These are phyloP conservation scores for Arthrobotrys entomopaga DNA, from an alignment of 2,329 filamentous ascomycete species.

Conservation along the genomic window DNA sequence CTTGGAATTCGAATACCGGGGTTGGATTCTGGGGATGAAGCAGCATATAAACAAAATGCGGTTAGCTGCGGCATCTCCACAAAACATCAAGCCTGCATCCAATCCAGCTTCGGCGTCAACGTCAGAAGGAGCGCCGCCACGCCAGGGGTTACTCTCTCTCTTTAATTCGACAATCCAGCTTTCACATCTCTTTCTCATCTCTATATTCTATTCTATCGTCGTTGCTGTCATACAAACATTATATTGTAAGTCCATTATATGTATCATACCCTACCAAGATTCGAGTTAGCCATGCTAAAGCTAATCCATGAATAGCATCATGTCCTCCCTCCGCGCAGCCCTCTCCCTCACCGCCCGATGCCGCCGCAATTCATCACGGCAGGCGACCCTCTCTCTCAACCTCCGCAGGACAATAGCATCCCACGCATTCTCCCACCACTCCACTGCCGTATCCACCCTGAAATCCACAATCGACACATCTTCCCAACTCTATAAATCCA, in stretches of 20 bases:
- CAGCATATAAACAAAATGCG: constrained; percentile 10
- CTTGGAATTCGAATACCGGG: neutral
- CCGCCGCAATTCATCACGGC: neutral
- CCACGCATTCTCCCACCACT: constrained; percentile 83
- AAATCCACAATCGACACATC: constrained; percentile 79
- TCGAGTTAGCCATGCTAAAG: no score
- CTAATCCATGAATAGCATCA: neutral
- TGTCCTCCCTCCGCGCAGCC: constrained; percentile 38
- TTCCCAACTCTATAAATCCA: constrained; percentile 82
- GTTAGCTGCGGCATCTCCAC: constrained; percentile 50
- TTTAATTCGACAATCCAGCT: neutral
- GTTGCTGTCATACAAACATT: neutral
- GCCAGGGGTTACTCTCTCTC: neutral
- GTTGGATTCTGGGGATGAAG: constrained; percentile 19
- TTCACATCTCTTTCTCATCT: neutral
- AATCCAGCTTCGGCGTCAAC: neutral
- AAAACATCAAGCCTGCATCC: constrained; percentile 8
- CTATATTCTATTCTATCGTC: neutral
- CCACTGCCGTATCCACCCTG: constrained; percentile 81
- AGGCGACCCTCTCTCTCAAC: neutral
- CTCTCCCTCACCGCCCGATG: constrained; percentile 14
- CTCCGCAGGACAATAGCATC: constrained; percentile 70
- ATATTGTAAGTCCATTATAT: no score
- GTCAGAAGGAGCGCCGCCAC: constrained; percentile 27
- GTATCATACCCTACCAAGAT: no score